phyloP scores from a whole-genome alignment of 176 grass and related monocot genomes.

The Luzula sylvatica region DNA sequence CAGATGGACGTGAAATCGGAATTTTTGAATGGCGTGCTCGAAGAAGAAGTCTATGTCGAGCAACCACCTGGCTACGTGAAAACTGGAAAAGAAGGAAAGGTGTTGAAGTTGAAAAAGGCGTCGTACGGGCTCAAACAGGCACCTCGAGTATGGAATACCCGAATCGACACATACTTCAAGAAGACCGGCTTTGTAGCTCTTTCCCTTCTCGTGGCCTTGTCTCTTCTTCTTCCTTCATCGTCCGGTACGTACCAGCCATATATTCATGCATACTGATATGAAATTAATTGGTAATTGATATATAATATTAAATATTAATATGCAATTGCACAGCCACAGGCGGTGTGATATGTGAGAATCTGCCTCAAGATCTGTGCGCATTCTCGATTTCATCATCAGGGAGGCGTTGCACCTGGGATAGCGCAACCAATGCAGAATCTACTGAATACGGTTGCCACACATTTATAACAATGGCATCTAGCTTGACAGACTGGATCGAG shows the following conservation, averaged over 20 bases:
- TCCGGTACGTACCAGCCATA: slow-evolving; percentile 12
- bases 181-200: too few relatives aligned
- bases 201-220: slow-evolving; percentile 9
- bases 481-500: slow-evolving; percentile 39
- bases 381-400: slow-evolving; percentile 51
- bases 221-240: neutral
- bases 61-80: too few relatives aligned
- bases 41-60: too few relatives aligned
- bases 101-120: too few relatives aligned
- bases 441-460: slow-evolving; percentile 26
- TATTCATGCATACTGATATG: neutral
- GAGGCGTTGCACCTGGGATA: slow-evolving; percentile 48
- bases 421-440: neutral
- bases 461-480: slow-evolving; percentile 16
- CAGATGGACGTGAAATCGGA: too few relatives aligned
- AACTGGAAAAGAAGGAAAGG: too few relatives aligned
- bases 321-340: too few relatives aligned
- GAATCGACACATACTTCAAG: too few relatives aligned
- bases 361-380: slow-evolving; percentile 51
- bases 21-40: too few relatives aligned
- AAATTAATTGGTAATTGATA: neutral
- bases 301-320: neutral
- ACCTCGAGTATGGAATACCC: too few relatives aligned
- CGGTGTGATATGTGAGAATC: slow-evolving; percentile 48
- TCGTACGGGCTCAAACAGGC: too few relatives aligned